phyloP scores from a whole-genome alignment of 176 grass and related monocot genomes.

The Calamus simplicifolius region DNA sequence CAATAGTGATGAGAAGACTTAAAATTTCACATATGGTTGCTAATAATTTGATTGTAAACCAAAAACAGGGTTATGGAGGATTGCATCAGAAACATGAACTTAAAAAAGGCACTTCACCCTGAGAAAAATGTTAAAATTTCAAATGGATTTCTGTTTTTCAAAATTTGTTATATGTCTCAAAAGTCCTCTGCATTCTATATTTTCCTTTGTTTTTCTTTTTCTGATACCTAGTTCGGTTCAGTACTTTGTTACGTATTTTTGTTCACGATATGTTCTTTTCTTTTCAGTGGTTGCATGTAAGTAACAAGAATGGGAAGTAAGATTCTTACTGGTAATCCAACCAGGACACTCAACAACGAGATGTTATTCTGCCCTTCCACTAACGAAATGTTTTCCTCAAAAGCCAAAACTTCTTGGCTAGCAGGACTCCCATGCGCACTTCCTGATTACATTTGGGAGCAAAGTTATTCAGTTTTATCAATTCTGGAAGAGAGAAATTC shows the following conservation, averaged over 20 bases:
- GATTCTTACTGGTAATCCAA: conserved; percentile 79
- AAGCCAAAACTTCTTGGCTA: conserved; percentile 21
- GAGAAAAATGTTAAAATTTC: no score
- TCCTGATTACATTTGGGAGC: conserved; percentile 38
- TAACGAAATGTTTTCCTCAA: conserved; percentile 35
- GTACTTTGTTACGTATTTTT: not conserved
- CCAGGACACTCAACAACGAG: conserved; percentile 82
- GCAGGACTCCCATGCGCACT: conserved; percentile 55
- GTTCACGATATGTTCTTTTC: conserved; percentile 1
- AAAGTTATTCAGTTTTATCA: not conserved
- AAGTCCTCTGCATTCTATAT: no score
- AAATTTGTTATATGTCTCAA: no score
- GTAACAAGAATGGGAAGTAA: not conserved
- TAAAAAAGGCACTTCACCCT: no score
- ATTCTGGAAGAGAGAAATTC: conserved; percentile 10
- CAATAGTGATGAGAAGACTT: no score
- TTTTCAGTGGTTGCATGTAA: not conserved
- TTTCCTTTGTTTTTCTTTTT: no score
- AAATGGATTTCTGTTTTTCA: no score
- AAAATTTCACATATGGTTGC: no score
- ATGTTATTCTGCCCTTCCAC: conserved; percentile 58
- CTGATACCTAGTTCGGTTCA: no score
- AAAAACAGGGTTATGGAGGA: no score
- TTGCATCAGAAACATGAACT: no score
- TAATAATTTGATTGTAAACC: no score